Evolutionary conservation across 208 protist genomes (phyloP), one percentile per base, ranked within the genome.

Genomic region (Leishmania tropica): DNA sequence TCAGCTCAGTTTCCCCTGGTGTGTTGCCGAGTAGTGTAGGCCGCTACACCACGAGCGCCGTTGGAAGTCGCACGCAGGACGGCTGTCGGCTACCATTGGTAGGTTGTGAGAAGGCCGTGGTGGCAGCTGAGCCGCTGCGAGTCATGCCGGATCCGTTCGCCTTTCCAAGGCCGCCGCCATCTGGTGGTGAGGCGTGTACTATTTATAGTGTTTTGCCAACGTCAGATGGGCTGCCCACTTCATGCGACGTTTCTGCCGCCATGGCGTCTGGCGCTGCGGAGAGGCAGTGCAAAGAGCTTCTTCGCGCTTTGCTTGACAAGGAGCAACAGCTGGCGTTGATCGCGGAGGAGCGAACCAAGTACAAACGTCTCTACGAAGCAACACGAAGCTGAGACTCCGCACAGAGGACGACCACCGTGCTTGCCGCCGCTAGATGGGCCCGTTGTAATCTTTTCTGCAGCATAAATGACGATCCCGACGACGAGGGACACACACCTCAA

Each of bases 221-320:
- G 10, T 13, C 70, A 74, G 28, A 35, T 15, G 10, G 21, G 24
- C 45, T 35, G 70, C 45, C 24, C 7, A 42, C 73, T 21, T 42
- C 17, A 13, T 31, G 53, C 19, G 35, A 13, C 53, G 53, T 45
- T 47, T 42, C 53, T 17, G 47, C 51, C 15, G 19, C 53, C 15
- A 47, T 65, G 54, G 28, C 75, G n/a, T 21, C 75, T 48, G 24
- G 19, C 42, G 40, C 53, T 40, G 47, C 76, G 8, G 85, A 86
- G 62, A 19, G 77, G 24, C 78, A 80, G 31, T 92, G 87, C 72
- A 87, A 83, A 65, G 93, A 96, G 84, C 79, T 96, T 37, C 76
- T 96, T 64, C 83, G 90, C 60, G 90, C 90, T 37, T 76, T 96
- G 71, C 82, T 95, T 47, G 90, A 94, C 71, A 96, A 95, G 68